A percentile compares a stretch with the other conserved stretches of the same genome.
Evolutionary conservation across 1,284 basidiomycete genomes (phyloP).

Genomic region (Inonotus obliquus): DNA sequence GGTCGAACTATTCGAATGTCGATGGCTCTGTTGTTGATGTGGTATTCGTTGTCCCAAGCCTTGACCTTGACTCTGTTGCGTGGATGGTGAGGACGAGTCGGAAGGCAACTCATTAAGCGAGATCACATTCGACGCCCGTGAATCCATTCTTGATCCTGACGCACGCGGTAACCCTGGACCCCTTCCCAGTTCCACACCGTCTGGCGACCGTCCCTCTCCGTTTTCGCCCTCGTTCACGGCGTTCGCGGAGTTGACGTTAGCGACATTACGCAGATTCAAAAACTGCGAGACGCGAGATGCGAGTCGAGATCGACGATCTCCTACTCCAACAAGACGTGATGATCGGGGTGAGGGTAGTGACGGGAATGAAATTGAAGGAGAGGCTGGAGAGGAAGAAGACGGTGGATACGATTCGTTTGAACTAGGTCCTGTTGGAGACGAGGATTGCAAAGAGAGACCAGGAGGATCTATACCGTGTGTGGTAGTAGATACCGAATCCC

Average conservation of each 20-base stretch:
- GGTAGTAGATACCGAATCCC: neutral
- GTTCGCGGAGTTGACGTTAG: neutral
- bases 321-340: neutral
- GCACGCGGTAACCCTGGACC: neutral
- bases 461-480: neutral
- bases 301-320: conserved; percentile 1
- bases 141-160: neutral
- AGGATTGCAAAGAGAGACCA: neutral
- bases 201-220: neutral
- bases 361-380: neutral
- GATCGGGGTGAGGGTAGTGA: neutral
- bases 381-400: neutral
- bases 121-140: neutral
- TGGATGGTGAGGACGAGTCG: neutral
- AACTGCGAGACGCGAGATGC: conserved; percentile 9
- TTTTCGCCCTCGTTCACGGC: neutral
- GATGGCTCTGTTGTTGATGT: conserved; percentile 23
- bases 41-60: neutral
- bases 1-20: conserved; percentile 32
- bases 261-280: conserved; percentile 4
- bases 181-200: neutral
- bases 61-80: neutral
- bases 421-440: neutral
- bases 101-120: conserved; percentile 6
- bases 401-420: neutral